These are phyloP conservation scores for Kwoniella botswanensis DNA, from an alignment of 768 basidiomycete genomes.

Conservation along the genomic window DNA sequence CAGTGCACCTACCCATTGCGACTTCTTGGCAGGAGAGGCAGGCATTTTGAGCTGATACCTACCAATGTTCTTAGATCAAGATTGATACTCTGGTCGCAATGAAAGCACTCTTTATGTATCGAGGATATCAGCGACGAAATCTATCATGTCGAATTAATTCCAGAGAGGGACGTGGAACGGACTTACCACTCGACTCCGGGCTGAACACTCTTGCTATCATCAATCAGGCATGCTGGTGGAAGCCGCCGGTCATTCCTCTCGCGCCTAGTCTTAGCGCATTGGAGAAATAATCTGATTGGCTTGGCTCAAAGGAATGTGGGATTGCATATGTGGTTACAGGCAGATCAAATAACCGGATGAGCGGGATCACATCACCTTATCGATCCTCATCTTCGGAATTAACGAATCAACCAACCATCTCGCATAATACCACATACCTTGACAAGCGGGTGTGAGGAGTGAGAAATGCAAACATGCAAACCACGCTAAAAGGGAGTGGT, in stretches of 20 bases:
- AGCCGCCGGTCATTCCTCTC: too few species aligned
- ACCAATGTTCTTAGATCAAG: too few species aligned
- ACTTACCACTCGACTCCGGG: not conserved
- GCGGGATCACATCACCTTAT: too few species aligned
- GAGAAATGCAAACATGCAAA: not conserved
- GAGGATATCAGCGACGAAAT: too few species aligned
- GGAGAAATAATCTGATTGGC: not conserved
- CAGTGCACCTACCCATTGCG: slow-evolving; percentile 29
- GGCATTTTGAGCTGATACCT: slow-evolving; percentile 16
- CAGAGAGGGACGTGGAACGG: not conserved
- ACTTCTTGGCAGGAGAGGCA: slow-evolving; percentile 32
- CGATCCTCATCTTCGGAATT: too few species aligned
- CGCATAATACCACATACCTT: not conserved
- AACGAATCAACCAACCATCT: not conserved
- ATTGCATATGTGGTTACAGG: not conserved
- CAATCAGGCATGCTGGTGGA: not conserved
- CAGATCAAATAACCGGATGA: not conserved
- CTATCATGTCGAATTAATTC: too few species aligned
- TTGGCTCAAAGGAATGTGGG: not conserved
- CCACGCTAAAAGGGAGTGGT: not conserved
- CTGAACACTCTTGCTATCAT: too few species aligned
- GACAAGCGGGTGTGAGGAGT: not conserved
- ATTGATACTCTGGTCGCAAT: too few species aligned
- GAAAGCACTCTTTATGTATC: too few species aligned
- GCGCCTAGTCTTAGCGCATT: not conserved